These are phyloP conservation scores for Leishmania mexicana DNA, from an alignment of 208 protist genomes.

Conservation along the genomic window DNA sequence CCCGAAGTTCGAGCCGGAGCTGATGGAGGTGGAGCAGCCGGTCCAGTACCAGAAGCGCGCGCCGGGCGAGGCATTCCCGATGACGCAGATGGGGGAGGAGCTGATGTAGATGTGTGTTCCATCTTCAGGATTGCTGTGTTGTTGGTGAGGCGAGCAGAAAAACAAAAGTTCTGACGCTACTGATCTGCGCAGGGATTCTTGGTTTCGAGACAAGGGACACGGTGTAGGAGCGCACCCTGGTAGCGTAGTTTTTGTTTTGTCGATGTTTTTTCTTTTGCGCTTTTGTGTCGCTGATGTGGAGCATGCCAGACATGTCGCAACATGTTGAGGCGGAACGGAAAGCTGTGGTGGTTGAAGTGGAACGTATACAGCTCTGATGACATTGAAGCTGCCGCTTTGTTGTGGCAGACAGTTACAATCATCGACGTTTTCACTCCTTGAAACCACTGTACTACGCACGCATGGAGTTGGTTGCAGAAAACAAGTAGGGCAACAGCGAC, in stretches of 20 bases:
- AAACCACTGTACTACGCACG: neutral
- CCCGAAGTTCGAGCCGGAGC: slow-evolving; percentile 75
- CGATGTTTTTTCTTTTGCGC: neutral
- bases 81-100: slow-evolving; percentile 42
- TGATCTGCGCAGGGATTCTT: neutral
- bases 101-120: slow-evolving; percentile 26
- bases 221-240: neutral
- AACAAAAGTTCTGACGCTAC: neutral
- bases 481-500: neutral
- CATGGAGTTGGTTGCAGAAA: neutral
- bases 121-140: neutral
- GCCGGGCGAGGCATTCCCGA: slow-evolving; percentile 52
- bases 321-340: neutral
- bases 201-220: neutral
- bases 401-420: neutral
- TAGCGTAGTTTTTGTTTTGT: neutral
- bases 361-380: neutral
- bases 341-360: neutral
- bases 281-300: neutral
- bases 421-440: neutral
- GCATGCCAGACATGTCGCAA: neutral
- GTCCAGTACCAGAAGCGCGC: slow-evolving; percentile 73
- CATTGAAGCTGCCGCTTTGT: neutral
- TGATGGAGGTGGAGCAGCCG: slow-evolving; percentile 35
- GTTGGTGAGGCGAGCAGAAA: neutral